phyloP scores from a whole-genome alignment of 257 asterid species.

The Mitragyna speciosa region DNA sequence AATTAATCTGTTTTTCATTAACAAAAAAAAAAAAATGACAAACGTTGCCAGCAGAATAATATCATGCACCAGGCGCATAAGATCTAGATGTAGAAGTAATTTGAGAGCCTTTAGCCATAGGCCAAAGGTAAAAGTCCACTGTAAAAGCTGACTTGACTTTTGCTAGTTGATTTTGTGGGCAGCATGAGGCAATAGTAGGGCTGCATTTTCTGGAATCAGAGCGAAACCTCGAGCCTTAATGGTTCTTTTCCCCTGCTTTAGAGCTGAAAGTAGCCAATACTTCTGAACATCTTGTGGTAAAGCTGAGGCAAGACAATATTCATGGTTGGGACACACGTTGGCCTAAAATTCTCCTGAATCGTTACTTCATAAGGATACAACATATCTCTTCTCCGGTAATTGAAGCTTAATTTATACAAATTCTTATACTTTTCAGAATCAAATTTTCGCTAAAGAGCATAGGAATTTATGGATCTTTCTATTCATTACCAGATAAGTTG shows the following conservation, averaged over 20 bases:
- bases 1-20: too few species aligned
- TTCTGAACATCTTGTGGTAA: neutral
- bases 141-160: conserved; percentile 1
- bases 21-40: neutral
- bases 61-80: neutral
- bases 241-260: neutral
- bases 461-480: neutral
- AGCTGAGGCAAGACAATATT: neutral
- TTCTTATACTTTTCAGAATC: neutral
- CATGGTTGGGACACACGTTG: neutral
- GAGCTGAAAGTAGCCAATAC: neutral
- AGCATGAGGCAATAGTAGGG: neutral
- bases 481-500: neutral
- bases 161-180: neutral
- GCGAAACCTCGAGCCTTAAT: neutral
- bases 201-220: neutral
- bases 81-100: neutral
- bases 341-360: neutral
- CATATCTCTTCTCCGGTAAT: neutral
- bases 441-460: neutral
- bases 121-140: neutral
- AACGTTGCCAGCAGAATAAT: too few species aligned
- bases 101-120: neutral
- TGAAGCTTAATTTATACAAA: neutral
- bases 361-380: neutral